These are phyloP conservation scores for Salinomyces thailandicus DNA, from an alignment of 2,329 filamentous ascomycete genomes.

Conservation along the genomic window DNA sequence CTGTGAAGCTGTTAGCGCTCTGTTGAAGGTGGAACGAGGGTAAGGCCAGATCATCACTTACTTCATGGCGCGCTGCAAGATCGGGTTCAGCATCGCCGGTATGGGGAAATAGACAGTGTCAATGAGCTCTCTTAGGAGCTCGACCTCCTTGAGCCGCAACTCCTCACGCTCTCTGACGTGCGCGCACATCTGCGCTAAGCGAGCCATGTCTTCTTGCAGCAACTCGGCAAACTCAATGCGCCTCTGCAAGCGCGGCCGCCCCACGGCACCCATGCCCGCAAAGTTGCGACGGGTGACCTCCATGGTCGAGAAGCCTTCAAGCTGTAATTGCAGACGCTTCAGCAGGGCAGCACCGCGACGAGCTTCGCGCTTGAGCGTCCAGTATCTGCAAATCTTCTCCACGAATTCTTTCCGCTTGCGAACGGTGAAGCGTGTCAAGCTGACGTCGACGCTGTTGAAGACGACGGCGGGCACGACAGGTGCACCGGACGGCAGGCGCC, in stretches of 20 bases:
- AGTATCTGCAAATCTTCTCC: constrained; percentile 89
- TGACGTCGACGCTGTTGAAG: constrained; percentile 73
- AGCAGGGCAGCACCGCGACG: constrained; percentile 81
- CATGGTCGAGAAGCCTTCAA: constrained; percentile 95
- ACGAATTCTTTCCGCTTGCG: constrained; percentile 86
- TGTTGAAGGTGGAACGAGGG: background rate
- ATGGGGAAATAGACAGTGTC: constrained; percentile 90
- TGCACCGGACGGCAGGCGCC: constrained; percentile 89
- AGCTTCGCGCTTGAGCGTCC: constrained; percentile 92
- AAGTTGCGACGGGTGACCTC: constrained; percentile 93
- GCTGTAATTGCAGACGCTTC: constrained; percentile 84
- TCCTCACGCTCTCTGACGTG: constrained; percentile 65
- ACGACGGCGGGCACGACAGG: constrained; percentile 87
- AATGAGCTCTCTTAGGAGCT: constrained; percentile 67
- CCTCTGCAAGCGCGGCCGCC: constrained; percentile 63
- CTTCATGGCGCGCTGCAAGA: constrained; percentile 69
- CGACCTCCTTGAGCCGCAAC: constrained; percentile 64
- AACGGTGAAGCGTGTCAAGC: constrained; percentile 71
- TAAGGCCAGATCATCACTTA: constrained; percentile 43
- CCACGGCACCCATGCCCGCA: constrained; percentile 81
- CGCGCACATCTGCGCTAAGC: constrained; percentile 59
- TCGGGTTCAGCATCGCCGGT: constrained; percentile 61
- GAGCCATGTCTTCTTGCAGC: constrained; percentile 65
- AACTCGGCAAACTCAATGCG: constrained; percentile 80
- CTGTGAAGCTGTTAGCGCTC: constrained; percentile 29